Base-by-base conservation (phyloP, 345 rosid species). In the Noccaea caerulescens region DNA sequence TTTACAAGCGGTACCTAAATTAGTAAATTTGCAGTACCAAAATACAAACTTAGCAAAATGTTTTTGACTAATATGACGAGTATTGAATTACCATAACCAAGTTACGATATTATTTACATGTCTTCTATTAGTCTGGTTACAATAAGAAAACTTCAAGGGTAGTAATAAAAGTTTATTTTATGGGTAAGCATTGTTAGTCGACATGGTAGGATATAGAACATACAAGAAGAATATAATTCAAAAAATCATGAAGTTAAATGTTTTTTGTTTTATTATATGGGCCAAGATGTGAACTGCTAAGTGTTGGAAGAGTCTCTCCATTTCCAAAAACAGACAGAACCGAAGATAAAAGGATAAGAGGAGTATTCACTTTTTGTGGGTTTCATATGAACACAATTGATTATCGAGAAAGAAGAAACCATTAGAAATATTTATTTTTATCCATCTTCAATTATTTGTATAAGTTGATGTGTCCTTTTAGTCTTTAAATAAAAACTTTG, bases 401-500 rank as follows among this genome's bases (percentile, higher is more conserved):
- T 34, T 34, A 43, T 42, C 46, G 64, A 10, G 51, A 70, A 63
- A 64, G 36, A 14, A 16, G 61, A 8, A 9, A 57, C 64, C 64
- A 55, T 34, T 13, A 13, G 14, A 72, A 34, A 45, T 27, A 72
- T 10, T 54, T 10, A 45, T 36, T 53, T 53, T 43, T 63, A 72
- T 55, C 33, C n/a, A 72, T 45, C 68, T 33, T 64, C 71, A 66
- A 64, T 72, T 55, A 72, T 72, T 27, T 49, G 74, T 18, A 58
- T 13, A 55, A 37, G 50, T 54, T 63, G 76, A 72, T 55, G 50
- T 36, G 18, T 43, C 62, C 62, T 20, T 18, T 18, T 49, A 38
- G 32, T 50, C 1, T 10, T 49, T 1, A 1, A 38, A 49, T 50
- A 27, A 50, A 10, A 58, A 10, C 6, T 32, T 16, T 30, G 13